Percentiles rank a stretch among this genome's conserved stretches.
Evolutionary conservation across 305 asterid genomes (phyloP).

Genomic region (Fraxinus sp.): DNA sequence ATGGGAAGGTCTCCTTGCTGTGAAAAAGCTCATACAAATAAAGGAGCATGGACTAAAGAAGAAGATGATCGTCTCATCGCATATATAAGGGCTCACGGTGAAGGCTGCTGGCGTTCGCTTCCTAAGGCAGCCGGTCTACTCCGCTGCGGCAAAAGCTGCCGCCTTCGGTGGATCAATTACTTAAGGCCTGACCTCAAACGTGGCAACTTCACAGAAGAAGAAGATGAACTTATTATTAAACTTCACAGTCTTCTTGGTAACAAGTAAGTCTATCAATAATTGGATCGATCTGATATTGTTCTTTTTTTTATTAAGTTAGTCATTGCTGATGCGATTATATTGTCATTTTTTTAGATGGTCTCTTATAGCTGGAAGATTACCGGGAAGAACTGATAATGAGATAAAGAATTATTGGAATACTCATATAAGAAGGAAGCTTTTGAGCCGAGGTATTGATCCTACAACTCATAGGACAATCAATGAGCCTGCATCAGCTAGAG

Average conservation of each 20-base stretch:
- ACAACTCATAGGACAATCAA: slow-evolving; percentile 58
- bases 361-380: slow-evolving; percentile 75
- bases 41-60: slow-evolving; percentile 94
- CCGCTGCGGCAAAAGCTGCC: slow-evolving; percentile 85
- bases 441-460: slow-evolving; percentile 76
- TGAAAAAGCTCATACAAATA: slow-evolving; percentile 86
- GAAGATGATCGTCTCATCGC: slow-evolving; percentile 81
- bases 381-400: slow-evolving; percentile 82
- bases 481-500: slow-evolving; percentile 29
- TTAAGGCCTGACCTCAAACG: slow-evolving; percentile 83
- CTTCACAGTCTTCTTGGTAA: slow-evolving; percentile 86
- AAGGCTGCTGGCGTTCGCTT: slow-evolving; percentile 92
- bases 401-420: slow-evolving; percentile 87
- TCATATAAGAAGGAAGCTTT: slow-evolving; percentile 66
- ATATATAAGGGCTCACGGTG: slow-evolving; percentile 69
- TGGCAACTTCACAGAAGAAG: slow-evolving; percentile 72
- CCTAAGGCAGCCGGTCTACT: slow-evolving; percentile 90
- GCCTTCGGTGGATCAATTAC: slow-evolving; percentile 85
- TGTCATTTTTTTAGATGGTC: slow-evolving; percentile 53
- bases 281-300: neutral
- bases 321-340: neutral
- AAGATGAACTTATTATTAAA: slow-evolving; percentile 79
- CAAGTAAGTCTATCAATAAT: slow-evolving; percentile 44
- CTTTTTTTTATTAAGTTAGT: neutral
- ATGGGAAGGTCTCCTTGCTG: slow-evolving; percentile 97